Base-by-base conservation (phyloP, 352 stramenopile species). In the Phytophthora boehmeriae region DNA sequence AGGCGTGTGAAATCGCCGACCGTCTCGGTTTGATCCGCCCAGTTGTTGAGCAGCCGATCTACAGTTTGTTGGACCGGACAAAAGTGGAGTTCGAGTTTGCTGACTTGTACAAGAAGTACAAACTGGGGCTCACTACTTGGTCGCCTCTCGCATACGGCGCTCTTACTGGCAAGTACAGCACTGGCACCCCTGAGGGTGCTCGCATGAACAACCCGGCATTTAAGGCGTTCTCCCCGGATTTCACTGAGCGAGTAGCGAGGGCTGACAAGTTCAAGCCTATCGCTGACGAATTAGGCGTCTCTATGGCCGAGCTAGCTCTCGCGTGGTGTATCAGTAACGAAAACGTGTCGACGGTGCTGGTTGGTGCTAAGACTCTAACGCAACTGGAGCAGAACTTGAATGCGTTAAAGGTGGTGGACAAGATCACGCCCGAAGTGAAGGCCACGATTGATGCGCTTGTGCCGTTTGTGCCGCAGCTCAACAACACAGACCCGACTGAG, bases 31-130 rank as follows among this genome's bases (percentile, higher is more conserved):
- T 76, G 13, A 75, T 79, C 41, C 42, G 61, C 25, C 71, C 71
- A 30, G 57, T 71, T 16, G 46, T 70, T 4, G 76, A 88, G 54
- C 77, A 88, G 66, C 72, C 75, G n/a, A 44, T 86, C 65, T 88
- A 88, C 64, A 80, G 86, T 46, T 54, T 88, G 34, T 9, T 41
- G 34, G 34, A 41, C 16, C 34, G 23, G 63, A 84, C 39, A 41
- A 86, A 36, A n/a, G 39, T 28, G n/a, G 20, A 46, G 39, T 22
- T 46, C 16, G 39, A 28, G 39, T 28, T 14, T 11, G 39, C 20
- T 6, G 16, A 27, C 9, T 25, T 22, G 39, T 46, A 27, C 39
- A 16, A 22, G 2, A 28, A 41, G 34, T 41, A 41, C 34, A 41
- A 17, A 17, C 16, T 41, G 34, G 34, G 34, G 2, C 16, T 41